Conservation (phyloP, 345 rosid genomes). For the Acer negundo region DNA sequence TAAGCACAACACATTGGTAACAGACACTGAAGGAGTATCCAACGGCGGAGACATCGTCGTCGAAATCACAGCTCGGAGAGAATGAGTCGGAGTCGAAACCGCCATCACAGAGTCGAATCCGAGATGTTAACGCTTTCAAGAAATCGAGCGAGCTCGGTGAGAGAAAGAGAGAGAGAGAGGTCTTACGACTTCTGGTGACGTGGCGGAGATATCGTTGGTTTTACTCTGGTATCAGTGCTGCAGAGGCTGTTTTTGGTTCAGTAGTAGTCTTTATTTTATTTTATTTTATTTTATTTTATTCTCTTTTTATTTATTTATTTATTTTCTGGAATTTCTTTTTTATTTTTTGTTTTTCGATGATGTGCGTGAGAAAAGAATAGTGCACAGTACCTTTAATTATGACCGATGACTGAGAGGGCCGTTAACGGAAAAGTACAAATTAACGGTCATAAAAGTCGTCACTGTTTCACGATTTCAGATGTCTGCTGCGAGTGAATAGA, state of each 20-base stretch:
- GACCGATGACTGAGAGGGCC: slow-evolving; percentile 30
- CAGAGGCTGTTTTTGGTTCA: slow-evolving; percentile 25
- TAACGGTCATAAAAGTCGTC: slow-evolving; percentile 38
- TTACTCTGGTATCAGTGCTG: slow-evolving; percentile 44
- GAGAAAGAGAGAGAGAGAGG: not conserved
- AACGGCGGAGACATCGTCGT: slow-evolving; percentile 29
- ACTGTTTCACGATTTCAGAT: not conserved
- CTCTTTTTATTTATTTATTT: too few species aligned
- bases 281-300: not conserved
- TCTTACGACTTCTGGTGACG: slow-evolving; percentile 37
- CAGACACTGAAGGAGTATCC: slow-evolving; percentile 43
- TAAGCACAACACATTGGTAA: slow-evolving; percentile 25
- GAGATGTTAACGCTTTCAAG: slow-evolving; percentile 6
- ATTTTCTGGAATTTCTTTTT: not conserved
- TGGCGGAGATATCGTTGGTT: slow-evolving; percentile 46
- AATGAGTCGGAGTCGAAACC: slow-evolving; percentile 30
- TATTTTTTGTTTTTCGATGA: not conserved
- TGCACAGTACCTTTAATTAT: slow-evolving; percentile 2
- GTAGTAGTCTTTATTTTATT: not conserved
- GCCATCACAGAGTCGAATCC: slow-evolving; percentile 44
- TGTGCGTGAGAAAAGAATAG: not conserved
- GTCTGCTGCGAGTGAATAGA: not conserved
- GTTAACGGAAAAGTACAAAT: slow-evolving; percentile 42
- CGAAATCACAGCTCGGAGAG: slow-evolving; percentile 38
- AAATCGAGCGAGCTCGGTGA: slow-evolving; percentile 23